Evolutionary conservation across 257 asterid genomes (phyloP).

Genomic region (Nicotiana sylvestris): DNA sequence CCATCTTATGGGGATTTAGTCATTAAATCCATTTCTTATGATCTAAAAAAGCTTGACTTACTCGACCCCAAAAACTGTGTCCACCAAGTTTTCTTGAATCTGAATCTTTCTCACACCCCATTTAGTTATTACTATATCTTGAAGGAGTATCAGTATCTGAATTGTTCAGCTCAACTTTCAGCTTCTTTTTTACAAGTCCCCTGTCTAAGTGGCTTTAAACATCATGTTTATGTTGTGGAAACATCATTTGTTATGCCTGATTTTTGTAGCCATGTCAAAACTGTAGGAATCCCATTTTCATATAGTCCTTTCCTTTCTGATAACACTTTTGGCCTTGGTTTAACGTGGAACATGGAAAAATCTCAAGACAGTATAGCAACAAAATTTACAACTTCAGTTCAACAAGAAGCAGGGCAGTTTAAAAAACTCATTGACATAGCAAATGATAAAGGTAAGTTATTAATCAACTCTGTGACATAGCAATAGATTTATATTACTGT

Average conservation of each 20-base stretch:
- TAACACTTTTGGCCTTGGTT: constrained; percentile 39
- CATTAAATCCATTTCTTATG: constrained; percentile 38
- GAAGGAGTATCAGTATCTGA: constrained; percentile 37
- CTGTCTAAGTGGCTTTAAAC: constrained; percentile 29
- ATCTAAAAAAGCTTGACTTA: constrained; percentile 22
- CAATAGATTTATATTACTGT: no score
- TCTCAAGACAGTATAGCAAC: not conserved
- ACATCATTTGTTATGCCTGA: constrained; percentile 21
- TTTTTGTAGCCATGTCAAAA: constrained; percentile 26
- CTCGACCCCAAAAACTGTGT: constrained; percentile 44
- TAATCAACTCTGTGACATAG: no score
- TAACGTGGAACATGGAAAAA: constrained; percentile 31
- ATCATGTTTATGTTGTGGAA: constrained; percentile 38
- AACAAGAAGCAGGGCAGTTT: not conserved
- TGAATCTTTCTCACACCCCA: constrained; percentile 40
- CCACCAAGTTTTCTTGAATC: constrained; percentile 43
- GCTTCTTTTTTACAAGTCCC: constrained; percentile 31
- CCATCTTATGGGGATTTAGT: constrained; percentile 33
- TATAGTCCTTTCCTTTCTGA: constrained; percentile 46
- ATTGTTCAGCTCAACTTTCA: constrained; percentile 30
- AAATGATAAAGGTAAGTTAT: not conserved
- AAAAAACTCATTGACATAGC: not conserved
- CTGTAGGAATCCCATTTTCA: constrained; percentile 38
- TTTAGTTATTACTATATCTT: constrained; percentile 33
- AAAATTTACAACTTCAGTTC: not conserved